A percentile compares a stretch with the other conserved stretches of the same genome.
phyloP scores from a whole-genome alignment of 805 yeast species.

The Barnettozyma californica region DNA sequence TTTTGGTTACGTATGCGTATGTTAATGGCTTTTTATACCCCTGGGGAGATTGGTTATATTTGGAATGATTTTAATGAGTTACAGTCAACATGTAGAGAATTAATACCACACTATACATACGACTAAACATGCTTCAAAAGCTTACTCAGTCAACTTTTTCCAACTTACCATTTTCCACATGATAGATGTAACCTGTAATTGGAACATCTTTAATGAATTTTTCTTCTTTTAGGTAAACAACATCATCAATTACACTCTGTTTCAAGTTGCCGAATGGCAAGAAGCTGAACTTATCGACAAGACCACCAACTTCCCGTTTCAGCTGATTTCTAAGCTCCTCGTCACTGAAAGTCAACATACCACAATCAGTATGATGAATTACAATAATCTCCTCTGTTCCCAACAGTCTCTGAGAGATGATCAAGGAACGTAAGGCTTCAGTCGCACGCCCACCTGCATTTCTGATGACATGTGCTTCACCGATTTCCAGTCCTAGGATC shows the following conservation, averaged over 20 bases:
- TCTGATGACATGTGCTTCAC: constrained; percentile 40
- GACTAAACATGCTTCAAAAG: no score
- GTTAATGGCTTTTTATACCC: background rate
- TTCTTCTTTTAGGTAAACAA: constrained; percentile 25
- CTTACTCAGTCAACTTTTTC: constrained; percentile 18
- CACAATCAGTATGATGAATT: constrained; percentile 39
- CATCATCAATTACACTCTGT: constrained; percentile 33
- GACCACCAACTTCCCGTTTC: constrained; percentile 27
- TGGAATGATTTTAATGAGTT: background rate
- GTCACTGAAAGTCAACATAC: constrained; percentile 37
- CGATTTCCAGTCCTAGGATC: constrained; percentile 28
- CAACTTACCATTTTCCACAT: constrained; percentile 32
- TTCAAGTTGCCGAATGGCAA: constrained; percentile 33
- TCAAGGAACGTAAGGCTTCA: constrained; percentile 35
- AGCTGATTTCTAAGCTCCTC: constrained; percentile 27
- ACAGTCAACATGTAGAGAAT: background rate
- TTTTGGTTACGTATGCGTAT: background rate
- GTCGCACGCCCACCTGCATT: constrained; percentile 40
- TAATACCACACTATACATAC: no score
- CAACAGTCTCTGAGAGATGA: constrained; percentile 35
- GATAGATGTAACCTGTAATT: constrained; percentile 34
- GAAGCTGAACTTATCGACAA: constrained; percentile 19
- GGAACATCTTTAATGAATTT: constrained; percentile 29
- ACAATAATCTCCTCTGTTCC: constrained; percentile 37
- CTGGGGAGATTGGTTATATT: background rate